These are phyloP conservation scores for Coelastrella sp. DNA, from an alignment of 139 green algal species.

Conservation along the genomic window DNA sequence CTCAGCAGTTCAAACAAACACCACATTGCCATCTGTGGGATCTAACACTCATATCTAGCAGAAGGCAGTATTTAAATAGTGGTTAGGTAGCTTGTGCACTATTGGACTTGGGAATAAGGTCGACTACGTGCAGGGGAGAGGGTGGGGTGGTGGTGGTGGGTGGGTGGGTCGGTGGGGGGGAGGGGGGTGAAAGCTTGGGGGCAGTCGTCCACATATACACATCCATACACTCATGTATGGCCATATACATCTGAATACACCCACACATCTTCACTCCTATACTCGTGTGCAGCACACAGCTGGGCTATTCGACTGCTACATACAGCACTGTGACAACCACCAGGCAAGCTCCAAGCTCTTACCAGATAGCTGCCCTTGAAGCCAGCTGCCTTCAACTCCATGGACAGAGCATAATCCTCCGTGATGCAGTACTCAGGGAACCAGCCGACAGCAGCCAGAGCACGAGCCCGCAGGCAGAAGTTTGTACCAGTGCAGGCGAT, in stretches of 20 bases:
- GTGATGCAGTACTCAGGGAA: constrained; percentile 66
- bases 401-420: constrained; percentile 81
- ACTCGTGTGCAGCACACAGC: background rate
- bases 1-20: too few species aligned
- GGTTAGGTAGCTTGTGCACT: background rate
- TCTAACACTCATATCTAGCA: too few species aligned
- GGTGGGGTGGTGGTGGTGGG: too few species aligned
- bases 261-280: background rate
- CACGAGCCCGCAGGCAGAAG: constrained; percentile 72
- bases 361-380: constrained; percentile 72
- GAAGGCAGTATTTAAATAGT: too few species aligned
- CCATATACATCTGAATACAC: too few species aligned
- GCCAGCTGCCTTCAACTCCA: constrained; percentile 69
- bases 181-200: background rate
- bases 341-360: background rate
- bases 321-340: background rate
- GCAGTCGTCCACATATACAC: background rate
- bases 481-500: constrained; percentile 55
- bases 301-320: too few species aligned
- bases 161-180: too few species aligned
- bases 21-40: too few species aligned
- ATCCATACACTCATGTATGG: background rate
- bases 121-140: background rate
- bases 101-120: background rate
- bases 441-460: constrained; percentile 60